Percentiles rank a stretch among this genome's conserved stretches.
Evolutionary conservation across 805 yeast species (phyloP).

Genomic region (Wickerhamiella hasegawae): DNA sequence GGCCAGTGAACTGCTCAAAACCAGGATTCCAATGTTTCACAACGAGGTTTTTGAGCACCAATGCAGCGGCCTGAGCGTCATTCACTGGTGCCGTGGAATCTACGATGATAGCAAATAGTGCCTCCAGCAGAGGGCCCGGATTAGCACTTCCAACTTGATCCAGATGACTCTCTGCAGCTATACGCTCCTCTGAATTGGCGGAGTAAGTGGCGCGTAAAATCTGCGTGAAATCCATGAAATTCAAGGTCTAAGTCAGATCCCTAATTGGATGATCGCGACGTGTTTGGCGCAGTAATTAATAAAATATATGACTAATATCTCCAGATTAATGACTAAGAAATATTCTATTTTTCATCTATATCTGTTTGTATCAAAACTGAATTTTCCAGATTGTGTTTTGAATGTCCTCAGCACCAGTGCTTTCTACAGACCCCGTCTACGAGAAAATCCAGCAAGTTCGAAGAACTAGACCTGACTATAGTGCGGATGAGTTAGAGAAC

Average conservation of each 20-base stretch:
- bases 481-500: conserved; percentile 23
- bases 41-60: conserved; percentile 51
- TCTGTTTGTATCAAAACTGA: too few relatives aligned
- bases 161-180: conserved; percentile 2
- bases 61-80: conserved; percentile 39
- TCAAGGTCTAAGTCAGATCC: too few relatives aligned
- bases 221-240: neutral
- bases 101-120: conserved; percentile 7
- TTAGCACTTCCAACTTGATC: neutral
- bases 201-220: neutral
- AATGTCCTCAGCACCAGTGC: conserved; percentile 37
- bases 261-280: too few relatives aligned
- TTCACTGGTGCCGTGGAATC: neutral
- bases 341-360: too few relatives aligned
- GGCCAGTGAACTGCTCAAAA: conserved; percentile 57
- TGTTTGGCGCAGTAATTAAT: too few relatives aligned
- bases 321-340: neutral
- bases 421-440: conserved; percentile 63
- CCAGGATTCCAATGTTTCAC: conserved; percentile 74
- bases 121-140: conserved; percentile 8
- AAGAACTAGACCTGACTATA: conserved; percentile 15
- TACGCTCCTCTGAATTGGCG: neutral
- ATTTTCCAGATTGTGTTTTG: neutral
- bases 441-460: conserved; percentile 24
- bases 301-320: neutral